Evolutionary conservation across 768 basidiomycete species (phyloP).

Genomic region (Hygrocybe punicea): DNA sequence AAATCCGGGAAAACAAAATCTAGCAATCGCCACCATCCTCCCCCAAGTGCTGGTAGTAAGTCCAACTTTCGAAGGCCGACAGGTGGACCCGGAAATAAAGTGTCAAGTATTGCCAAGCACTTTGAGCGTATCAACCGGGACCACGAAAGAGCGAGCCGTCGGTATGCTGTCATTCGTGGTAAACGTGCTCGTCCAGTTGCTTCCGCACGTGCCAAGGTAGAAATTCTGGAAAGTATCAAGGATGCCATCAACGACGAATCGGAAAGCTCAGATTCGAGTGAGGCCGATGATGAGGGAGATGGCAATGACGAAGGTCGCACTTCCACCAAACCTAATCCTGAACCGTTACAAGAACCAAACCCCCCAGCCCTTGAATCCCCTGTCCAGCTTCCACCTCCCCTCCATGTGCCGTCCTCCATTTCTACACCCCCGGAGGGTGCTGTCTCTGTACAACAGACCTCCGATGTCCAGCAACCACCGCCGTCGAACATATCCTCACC

Average conservation of each 20-base stretch:
- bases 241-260: slow-evolving; percentile 85
- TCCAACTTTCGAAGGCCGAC: slow-evolving; percentile 54
- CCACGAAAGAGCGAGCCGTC: slow-evolving; percentile 66
- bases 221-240: slow-evolving; percentile 83
- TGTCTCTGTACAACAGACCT: background rate
- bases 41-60: slow-evolving; percentile 44
- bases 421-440: slow-evolving; percentile 1
- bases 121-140: slow-evolving; percentile 84
- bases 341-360: slow-evolving; percentile 21
- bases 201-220: slow-evolving; percentile 81
- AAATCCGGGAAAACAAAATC: slow-evolving; percentile 32
- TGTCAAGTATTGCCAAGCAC: slow-evolving; percentile 84
- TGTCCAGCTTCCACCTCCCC: slow-evolving; percentile 26
- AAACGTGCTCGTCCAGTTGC: slow-evolving; percentile 88
- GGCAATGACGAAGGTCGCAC: slow-evolving; percentile 43
- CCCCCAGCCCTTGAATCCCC: slow-evolving; percentile 26
- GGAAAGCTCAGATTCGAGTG: slow-evolving; percentile 64
- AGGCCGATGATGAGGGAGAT: slow-evolving; percentile 56
- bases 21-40: slow-evolving; percentile 29
- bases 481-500: slow-evolving; percentile 41
- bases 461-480: background rate
- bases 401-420: slow-evolving; percentile 5
- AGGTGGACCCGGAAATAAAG: slow-evolving; percentile 57
- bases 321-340: slow-evolving; percentile 18
- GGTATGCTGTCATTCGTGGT: slow-evolving; percentile 83